Evolutionary conservation across 495 filamentous ascomycete genomes (phyloP), one percentile per base, ranked within the genome.

Genomic region (Cladorrhinum samala): DNA sequence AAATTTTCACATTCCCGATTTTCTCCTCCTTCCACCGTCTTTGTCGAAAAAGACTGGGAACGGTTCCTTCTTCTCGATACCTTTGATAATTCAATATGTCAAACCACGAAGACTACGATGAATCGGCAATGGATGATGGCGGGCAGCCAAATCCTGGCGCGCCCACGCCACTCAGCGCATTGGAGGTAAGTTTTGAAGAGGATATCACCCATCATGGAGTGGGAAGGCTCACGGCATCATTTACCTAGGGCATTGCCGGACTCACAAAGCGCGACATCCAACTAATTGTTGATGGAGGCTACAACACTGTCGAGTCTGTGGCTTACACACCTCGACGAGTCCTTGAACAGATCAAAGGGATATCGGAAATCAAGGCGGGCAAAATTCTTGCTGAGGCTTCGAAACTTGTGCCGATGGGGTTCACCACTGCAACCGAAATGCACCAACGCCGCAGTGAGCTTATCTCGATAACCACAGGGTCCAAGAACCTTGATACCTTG

Each of bases 361-460:
- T 98, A 37, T 97, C 93, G 11, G 91, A 96, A 68, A 85, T 91
- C 60, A 98, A 98, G 66, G 94, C 94, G 2, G 83, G 80, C 18
- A 97, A 97, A 65, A 81, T 98, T n/a, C 77, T 98, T 14, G 83
- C 83, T 7, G 93, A 97, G 94, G 93, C 92, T 20, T 89, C 90
- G 14, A 97, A 96, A 68, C 79, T 96, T 37, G 93, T 98, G 0
- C 93, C 93, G 0, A 95, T 98, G 89, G 93, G 93, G 9, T 98
- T 98, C 65, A 98, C 93, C 6, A 98, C 93, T 0, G 93, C 93
- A n/a, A 98, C 93, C 0, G 93, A 98, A 72, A 98, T 98, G 94
- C 93, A 98, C 62, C 89, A 89, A 43, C 84, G 93, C 53, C 83
- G 93, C 66, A 95, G 88, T 66, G 93, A 97, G 66, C 78, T 98